Evolutionary conservation across 2,329 filamentous ascomycete genomes (phyloP), one percentile per base, ranked within the genome.

Genomic region (Chalaropsis ovoidea): DNA sequence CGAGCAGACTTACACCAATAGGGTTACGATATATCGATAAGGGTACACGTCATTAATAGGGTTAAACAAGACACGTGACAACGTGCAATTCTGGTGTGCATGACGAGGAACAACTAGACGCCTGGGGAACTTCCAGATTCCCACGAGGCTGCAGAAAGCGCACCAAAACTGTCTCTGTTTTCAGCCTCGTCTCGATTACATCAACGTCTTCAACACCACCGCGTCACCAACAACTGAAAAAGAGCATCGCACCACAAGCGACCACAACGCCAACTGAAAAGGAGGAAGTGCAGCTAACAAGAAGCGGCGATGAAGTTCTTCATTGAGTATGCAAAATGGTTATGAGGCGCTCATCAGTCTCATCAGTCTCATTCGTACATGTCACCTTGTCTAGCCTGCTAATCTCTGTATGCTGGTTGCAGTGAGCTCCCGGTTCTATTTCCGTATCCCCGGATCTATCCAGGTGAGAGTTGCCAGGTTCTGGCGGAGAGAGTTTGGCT

Each of bases 401-500:
- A 11, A 58, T 54, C 45, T 19, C 45, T 10, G 22, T 47, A n/a
- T 52, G 47, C 19, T 19, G 43, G 43, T 15, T 17, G 54, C 65
- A 84, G 81, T 71, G 81, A 83, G 66, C 74, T 84, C 24, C 80
- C 80, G 58, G 76, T 84, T 63, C 76, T 84, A 70, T 84, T 84
- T 69, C 81, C 81, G 22, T 84, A 84, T 65, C 81, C 81, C 42
- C 77, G 79, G 71, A 84, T 84, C 71, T 84, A 84, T 70, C 81
- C 81, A 75, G 80, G 80, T 80, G 72, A 69, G 75, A 71, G 10
- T 22, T 39, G 22, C 10, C 24, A 15, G 54, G 5, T 35, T n/a
- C 39, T 10, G 24, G 15, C n/a, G 54, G 8, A 13, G 27, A 19
- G 54, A 58, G 27, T 58, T 4, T 6, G 17, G 15, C 54, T 10